Evolutionary conservation across 495 filamentous ascomycete genomes (phyloP).

Genomic region (Rostrohypoxylon terebratum): DNA sequence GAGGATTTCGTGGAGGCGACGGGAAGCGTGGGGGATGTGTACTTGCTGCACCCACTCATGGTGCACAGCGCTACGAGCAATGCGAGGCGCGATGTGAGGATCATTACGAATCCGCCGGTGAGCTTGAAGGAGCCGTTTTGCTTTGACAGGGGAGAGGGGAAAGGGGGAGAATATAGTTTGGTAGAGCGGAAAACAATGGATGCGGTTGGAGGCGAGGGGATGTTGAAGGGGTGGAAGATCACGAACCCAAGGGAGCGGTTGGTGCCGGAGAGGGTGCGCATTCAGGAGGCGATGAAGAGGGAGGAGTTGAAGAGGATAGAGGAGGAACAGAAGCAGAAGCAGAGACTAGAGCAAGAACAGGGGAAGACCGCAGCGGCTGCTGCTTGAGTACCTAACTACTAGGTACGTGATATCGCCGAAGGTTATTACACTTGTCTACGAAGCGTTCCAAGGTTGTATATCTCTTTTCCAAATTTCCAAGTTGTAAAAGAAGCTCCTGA

Average conservation of each 20-base stretch:
- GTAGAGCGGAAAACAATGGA: slow-evolving; percentile 75
- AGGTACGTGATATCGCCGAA: too few species aligned
- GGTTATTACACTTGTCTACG: too few species aligned
- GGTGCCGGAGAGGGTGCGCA: slow-evolving; percentile 55
- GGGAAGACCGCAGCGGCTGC: slow-evolving; percentile 30
- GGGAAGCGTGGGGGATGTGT: slow-evolving; percentile 73
- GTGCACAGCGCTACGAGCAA: slow-evolving; percentile 74
- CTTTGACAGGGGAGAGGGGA: slow-evolving; percentile 71
- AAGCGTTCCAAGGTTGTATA: too few species aligned
- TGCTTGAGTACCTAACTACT: slow-evolving; percentile 31
- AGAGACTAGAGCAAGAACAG: slow-evolving; percentile 13
- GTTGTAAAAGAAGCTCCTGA: too few species aligned
- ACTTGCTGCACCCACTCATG: slow-evolving; percentile 80
- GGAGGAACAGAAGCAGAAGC: slow-evolving; percentile 38
- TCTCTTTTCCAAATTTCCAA: too few species aligned
- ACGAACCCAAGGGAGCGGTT: slow-evolving; percentile 62
- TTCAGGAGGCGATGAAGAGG: slow-evolving; percentile 63
- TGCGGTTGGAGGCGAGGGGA: slow-evolving; percentile 66
- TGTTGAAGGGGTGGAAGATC: slow-evolving; percentile 72
- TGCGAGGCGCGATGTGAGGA: slow-evolving; percentile 66
- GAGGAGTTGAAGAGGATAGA: slow-evolving; percentile 58
- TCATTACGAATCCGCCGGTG: slow-evolving; percentile 81
- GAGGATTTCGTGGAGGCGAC: slow-evolving; percentile 73
- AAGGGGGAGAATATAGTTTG: slow-evolving; percentile 69
- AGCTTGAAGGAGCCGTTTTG: slow-evolving; percentile 71